phyloP scores from a whole-genome alignment of 176 grass and related monocot genomes.

The Bolboschoenus planiculmis region DNA sequence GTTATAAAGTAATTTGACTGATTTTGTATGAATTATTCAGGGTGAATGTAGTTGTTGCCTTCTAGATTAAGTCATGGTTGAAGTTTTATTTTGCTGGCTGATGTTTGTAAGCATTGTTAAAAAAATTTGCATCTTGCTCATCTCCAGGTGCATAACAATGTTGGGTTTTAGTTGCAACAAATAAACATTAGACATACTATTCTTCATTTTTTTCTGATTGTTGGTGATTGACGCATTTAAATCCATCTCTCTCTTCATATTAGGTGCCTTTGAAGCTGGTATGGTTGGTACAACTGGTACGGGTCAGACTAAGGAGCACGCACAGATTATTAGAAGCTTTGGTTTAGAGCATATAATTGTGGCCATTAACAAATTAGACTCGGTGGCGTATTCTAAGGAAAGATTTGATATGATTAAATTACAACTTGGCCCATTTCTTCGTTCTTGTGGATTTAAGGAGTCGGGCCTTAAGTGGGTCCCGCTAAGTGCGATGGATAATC shows the following conservation, averaged over 20 bases:
- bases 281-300: slow-evolving; percentile 46
- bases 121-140: neutral
- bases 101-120: neutral
- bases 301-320: slow-evolving; percentile 88
- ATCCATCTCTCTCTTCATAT: neutral
- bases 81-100: neutral
- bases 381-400: slow-evolving; percentile 50
- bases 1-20: neutral
- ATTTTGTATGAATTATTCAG: neutral
- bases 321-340: slow-evolving; percentile 82
- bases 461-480: slow-evolving; percentile 62
- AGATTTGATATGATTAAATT: slow-evolving; percentile 56
- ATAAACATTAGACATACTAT: no score
- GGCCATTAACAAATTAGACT: slow-evolving; percentile 90
- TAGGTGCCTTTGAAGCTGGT: slow-evolving; percentile 77
- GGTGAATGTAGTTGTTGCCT: neutral
- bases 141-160: neutral
- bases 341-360: slow-evolving; percentile 80
- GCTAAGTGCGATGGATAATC: slow-evolving; percentile 71
- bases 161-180: neutral
- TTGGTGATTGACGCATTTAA: neutral
- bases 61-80: neutral
- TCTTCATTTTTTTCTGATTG: neutral
- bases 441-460: slow-evolving; percentile 80
- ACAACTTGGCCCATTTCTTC: slow-evolving; percentile 60